Evolutionary conservation across 495 filamentous ascomycete species (phyloP).

Genomic region (Penicillium simplicissimum): DNA sequence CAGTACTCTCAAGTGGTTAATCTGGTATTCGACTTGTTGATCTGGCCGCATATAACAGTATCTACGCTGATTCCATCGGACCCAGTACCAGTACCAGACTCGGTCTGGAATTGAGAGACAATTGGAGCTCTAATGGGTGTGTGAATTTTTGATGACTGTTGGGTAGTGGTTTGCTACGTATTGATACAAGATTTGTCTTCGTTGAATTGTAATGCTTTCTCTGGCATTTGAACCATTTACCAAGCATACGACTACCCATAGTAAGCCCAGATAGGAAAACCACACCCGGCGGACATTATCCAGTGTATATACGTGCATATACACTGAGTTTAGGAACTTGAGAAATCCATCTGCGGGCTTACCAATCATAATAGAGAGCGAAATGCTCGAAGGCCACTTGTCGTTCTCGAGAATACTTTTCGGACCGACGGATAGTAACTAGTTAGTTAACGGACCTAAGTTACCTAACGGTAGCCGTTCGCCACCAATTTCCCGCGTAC

Average conservation of each 20-base stretch:
- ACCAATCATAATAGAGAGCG: no score
- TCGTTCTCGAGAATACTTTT: no score
- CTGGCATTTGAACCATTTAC: conserved; percentile 4
- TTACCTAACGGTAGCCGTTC: no score
- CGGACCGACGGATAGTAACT: no score
- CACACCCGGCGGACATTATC: no score
- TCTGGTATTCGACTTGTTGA: background rate
- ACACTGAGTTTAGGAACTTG: no score
- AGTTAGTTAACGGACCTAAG: no score
- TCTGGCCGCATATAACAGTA: conserved; percentile 6
- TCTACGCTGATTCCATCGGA: conserved; percentile 7
- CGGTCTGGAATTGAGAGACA: conserved; percentile 5
- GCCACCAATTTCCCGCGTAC: no score
- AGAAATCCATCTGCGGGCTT: no score
- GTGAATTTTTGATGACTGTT: background rate
- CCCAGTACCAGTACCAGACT: conserved; percentile 7
- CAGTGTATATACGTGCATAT: no score
- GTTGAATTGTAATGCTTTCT: conserved; percentile 5
- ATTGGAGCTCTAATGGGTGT: conserved; percentile 4
- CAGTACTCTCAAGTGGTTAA: conserved; percentile 5
- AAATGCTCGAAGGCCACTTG: no score
- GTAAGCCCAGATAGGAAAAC: no score
- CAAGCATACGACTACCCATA: background rate
- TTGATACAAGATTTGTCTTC: conserved; percentile 3
- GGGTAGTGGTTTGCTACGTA: conserved; percentile 5